Base-by-base conservation (phyloP, 2,329 filamentous ascomycete genomes). In the Pseudogymnoascus sp. region DNA sequence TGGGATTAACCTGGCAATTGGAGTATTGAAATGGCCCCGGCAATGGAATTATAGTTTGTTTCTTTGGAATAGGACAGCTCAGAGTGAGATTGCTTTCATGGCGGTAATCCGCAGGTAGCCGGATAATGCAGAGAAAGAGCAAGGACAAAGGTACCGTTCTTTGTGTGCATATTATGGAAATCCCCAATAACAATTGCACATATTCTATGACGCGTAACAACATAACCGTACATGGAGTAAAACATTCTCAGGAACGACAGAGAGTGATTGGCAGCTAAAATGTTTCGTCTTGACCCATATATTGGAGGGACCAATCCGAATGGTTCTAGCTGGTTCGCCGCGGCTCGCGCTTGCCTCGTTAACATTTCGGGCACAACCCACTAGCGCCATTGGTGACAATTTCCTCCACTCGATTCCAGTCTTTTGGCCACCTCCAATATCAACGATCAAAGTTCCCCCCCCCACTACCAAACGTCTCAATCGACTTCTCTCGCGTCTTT, bases 291-390 rank as follows among this genome's bases (percentile, higher is more conserved):
- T 33, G 28, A 53, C 47, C 47, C 47, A 53, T 53, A 53, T 18
- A 53, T 53, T 53, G n/a, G 28, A 53, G 47, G 28, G 47, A 53
- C 47, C 47, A 53, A 53, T 53, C 47, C 47, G 28, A 53, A 53
- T 20, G 47, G 47, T 53, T 53, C 47, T 53, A 53, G n/a, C 47
- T 53, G 47, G 47, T 53, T 58, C 33, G 57, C 35, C 33, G 57
- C 57, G 57, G 57, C 37, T 58, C 57, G 57, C 57, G 57, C 57
- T 58, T 53, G 47, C 47, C 47, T 53, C 47, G 47, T 53, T 58
- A 58, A 58, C 33, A 28, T 37, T 58, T 58, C 57, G 37, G 37
- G 57, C 35, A 58, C 57, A 58, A 39, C 37, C 35, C 57, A 58
- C 57, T 58, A 58, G 57, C 37, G 57, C 57, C 57, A 39, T 58